Percentiles rank a stretch among this genome's conserved stretches.
Conservation (phyloP, 1,284 basidiomycete genomes). For the Kwoniella shivajii region DNA sequence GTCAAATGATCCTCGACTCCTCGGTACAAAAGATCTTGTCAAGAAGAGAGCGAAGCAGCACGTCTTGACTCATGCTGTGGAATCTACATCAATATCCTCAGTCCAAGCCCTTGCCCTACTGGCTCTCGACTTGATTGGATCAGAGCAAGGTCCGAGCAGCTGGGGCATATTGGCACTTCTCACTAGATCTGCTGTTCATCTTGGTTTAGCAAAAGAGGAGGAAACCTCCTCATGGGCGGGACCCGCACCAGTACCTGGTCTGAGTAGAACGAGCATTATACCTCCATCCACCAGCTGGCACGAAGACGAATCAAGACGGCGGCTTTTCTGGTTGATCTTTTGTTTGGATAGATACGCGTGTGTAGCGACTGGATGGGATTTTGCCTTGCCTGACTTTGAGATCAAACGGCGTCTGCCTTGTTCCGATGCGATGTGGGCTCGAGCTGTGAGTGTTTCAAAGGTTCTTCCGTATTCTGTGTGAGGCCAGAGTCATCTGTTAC, state of each 20-base stretch:
- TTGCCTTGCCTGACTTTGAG: conserved; percentile 50
- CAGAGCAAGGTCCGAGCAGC: conserved; percentile 49
- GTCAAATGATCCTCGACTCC: conserved; percentile 42
- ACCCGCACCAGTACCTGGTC: conserved; percentile 29
- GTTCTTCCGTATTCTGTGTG: too few species aligned
- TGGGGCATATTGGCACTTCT: conserved; percentile 54
- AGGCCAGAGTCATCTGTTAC: too few species aligned
- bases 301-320: conserved; percentile 50
- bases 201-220: conserved; percentile 48
- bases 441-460: conserved; percentile 39
- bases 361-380: conserved; percentile 53
- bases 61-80: conserved; percentile 51
- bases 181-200: conserved; percentile 50
- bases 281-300: conserved; percentile 46
- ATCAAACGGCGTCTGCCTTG: conserved; percentile 50
- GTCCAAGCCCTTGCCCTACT: conserved; percentile 52
- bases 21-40: conserved; percentile 30
- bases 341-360: conserved; percentile 53
- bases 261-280: conserved; percentile 49
- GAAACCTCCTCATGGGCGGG: conserved; percentile 23
- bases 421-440: conserved; percentile 45
- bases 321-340: conserved; percentile 54
- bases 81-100: conserved; percentile 48
- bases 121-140: conserved; percentile 52
- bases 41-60: conserved; percentile 49